Base-by-base conservation (phyloP, 179 eudicot species). In the Drosera spatulata region DNA sequence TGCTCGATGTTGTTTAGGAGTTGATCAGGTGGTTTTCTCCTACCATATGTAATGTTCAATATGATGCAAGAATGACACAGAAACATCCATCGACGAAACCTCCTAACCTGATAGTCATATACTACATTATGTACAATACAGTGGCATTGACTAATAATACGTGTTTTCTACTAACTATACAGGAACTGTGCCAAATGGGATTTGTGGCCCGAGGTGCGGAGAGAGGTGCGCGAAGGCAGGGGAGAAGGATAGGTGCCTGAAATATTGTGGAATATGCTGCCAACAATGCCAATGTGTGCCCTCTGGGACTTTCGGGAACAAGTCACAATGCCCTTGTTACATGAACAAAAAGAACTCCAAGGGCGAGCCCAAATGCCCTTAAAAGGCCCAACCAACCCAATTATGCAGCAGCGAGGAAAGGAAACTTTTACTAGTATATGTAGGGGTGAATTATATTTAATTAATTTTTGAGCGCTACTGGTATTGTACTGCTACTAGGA, bases 301-400 rank as follows among this genome's bases (percentile, higher is more conserved):
- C 8, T 75, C 79, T 2, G 79, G 75, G n/a, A 75, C 79, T 2
- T 71, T 14, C 41, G 79, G 79, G 11, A 75, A 75, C 61, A 75
- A 68, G 65, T 73, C 71, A 61, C 73, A 75, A 52, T 75, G 79
- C 62, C 76, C 79, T 61, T 71, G 79, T 52, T 75, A 71, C 49
- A 61, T 70, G 15, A 73, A 75, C 60, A 75, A 67, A 73, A 71
- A 60, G 50, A 75, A 64, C 37, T 71, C 73, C 52, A 75, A 71
- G 68, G 79, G 79, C 55, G 53, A 61, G 1, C 68, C 73, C 14
- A 75, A 75, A 10, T 75, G 76, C 61, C 75, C 79, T 67, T 75
- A 9, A 67, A 4, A 3, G 33, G 33, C 33, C 33, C 33, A 22
- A 22, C 33, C 33, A 22, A 22, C 33, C 33, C 1, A 22, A 22